Evolutionary conservation across 2,329 filamentous ascomycete genomes (phyloP).

Genomic region (Xylaria sp.): DNA sequence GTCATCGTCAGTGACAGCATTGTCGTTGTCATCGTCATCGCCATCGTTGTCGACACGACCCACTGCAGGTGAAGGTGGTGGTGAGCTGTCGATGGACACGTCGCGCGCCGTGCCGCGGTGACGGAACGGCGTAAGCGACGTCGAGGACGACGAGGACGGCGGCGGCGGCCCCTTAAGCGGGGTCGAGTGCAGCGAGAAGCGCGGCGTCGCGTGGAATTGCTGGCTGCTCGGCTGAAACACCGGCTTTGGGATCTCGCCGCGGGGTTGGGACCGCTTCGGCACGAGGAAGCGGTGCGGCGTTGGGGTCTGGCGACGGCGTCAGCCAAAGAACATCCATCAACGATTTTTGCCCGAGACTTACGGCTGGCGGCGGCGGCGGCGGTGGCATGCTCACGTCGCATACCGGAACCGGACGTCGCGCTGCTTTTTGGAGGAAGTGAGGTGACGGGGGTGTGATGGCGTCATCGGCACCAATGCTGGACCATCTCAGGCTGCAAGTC

Average conservation of each 20-base stretch:
- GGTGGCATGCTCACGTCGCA: slow-evolving; percentile 40
- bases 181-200: slow-evolving; percentile 50
- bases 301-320: slow-evolving; percentile 45
- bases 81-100: slow-evolving; percentile 47
- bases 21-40: slow-evolving; percentile 5
- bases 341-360: slow-evolving; percentile 31
- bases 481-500: slow-evolving; percentile 16
- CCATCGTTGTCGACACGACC: slow-evolving; percentile 23
- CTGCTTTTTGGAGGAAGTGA: slow-evolving; percentile 2
- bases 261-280: slow-evolving; percentile 46
- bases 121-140: slow-evolving; percentile 36
- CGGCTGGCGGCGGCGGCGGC: slow-evolving; percentile 45
- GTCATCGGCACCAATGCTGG: slow-evolving; percentile 26
- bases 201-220: slow-evolving; percentile 50
- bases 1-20: background rate
- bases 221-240: slow-evolving; percentile 42
- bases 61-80: slow-evolving; percentile 31
- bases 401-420: slow-evolving; percentile 13
- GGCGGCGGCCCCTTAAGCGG: slow-evolving; percentile 42
- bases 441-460: slow-evolving; percentile 22
- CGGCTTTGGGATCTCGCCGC: slow-evolving; percentile 45
- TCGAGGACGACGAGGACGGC: slow-evolving; percentile 36
- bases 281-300: slow-evolving; percentile 50
- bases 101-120: slow-evolving; percentile 37
- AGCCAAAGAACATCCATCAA: slow-evolving; percentile 2